Conservation (phyloP, 2,329 filamentous ascomycete species). For the Pseudocercospora fijiensis region DNA sequence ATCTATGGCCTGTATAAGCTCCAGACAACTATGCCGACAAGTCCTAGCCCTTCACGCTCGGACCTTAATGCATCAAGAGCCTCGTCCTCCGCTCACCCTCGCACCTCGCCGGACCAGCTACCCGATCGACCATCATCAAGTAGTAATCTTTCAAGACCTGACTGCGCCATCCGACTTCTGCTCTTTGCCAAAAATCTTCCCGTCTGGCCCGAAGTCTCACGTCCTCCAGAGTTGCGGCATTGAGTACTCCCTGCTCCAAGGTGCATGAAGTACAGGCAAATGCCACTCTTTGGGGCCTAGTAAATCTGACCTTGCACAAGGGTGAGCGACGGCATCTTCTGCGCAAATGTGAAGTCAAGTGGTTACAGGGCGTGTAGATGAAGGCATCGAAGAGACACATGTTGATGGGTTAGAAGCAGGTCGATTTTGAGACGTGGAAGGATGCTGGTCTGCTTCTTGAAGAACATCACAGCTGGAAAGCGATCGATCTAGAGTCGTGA, state of each 20-base stretch:
- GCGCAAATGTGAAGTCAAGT: neutral
- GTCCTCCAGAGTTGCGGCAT: neutral
- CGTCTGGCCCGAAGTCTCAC: neutral
- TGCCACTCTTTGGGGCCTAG: neutral
- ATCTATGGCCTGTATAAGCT: too few species aligned
- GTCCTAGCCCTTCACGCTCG: too few species aligned
- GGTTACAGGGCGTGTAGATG: slow-evolving; percentile 1
- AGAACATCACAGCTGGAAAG: neutral
- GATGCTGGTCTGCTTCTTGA: neutral
- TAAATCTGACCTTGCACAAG: neutral
- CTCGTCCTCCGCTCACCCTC: neutral
- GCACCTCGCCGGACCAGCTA: neutral
- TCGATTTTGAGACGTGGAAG: neutral
- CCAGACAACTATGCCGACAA: too few species aligned
- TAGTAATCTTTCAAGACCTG: neutral
- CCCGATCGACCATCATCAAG: neutral
- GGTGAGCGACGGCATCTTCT: neutral
- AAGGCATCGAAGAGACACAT: neutral
- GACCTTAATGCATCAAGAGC: neutral
- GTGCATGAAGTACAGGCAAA: neutral
- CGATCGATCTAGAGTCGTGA: neutral
- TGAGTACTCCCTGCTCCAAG: neutral
- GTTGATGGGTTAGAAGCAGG: neutral
- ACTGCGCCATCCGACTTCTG: neutral
- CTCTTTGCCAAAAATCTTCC: neutral